Evolutionary conservation across 768 basidiomycete genomes (phyloP).

Genomic region (Leccinum incarnatum): DNA sequence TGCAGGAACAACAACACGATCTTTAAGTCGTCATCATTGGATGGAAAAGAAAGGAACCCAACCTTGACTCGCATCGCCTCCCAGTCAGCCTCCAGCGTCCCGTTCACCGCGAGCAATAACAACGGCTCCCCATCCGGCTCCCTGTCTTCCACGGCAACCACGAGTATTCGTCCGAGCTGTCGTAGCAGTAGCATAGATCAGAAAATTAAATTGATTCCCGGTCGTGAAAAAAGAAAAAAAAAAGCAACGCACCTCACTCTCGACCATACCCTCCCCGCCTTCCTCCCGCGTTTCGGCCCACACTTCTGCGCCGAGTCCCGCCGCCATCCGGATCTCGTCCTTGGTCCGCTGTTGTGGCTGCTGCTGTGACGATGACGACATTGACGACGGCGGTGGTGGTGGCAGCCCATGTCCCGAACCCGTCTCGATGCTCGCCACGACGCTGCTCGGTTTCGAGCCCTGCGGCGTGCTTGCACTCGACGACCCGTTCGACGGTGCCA

Average conservation of each 20-base stretch:
- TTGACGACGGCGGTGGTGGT: background rate
- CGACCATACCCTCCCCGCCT: constrained; percentile 55
- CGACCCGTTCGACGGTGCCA: constrained; percentile 11
- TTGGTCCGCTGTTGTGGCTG: constrained; percentile 42
- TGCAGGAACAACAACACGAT: constrained; percentile 8
- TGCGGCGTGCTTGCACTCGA: constrained; percentile 7
- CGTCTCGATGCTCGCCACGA: constrained; percentile 6
- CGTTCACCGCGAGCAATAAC: constrained; percentile 69
- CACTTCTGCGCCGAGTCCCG: constrained; percentile 69
- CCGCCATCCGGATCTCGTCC: constrained; percentile 71
- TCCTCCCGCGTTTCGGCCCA: constrained; percentile 72
- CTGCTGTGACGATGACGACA: background rate
- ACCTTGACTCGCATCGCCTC: constrained; percentile 64
- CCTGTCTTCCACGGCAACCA: constrained; percentile 57
- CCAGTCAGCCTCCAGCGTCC: constrained; percentile 62
- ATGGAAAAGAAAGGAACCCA: constrained; percentile 24
- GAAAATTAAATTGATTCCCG: background rate
- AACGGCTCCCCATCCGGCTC: constrained; percentile 41
- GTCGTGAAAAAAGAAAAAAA: background rate
- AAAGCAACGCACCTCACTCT: constrained; percentile 60
- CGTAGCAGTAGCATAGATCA: background rate
- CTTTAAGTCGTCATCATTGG: too few species aligned
- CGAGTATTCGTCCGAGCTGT: constrained; percentile 70
- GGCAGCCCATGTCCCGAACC: background rate
- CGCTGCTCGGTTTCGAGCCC: constrained; percentile 13